phyloP scores from a whole-genome alignment of 208 protist genomes.

The Leptomonas pyrrhocoris region DNA sequence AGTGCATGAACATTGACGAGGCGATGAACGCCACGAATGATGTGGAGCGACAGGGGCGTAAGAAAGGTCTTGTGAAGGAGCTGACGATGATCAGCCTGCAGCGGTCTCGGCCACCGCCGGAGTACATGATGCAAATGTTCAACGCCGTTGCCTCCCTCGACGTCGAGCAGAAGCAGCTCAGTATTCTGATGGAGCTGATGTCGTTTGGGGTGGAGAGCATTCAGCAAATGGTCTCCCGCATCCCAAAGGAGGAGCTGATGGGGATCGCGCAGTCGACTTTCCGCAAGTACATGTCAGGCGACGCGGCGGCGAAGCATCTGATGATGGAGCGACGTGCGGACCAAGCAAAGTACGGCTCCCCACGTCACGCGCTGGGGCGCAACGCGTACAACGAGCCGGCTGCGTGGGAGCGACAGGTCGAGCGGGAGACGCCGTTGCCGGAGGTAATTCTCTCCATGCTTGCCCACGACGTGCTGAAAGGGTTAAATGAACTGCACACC shows the following conservation, averaged over 20 bases:
- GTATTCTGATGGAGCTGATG: slow-evolving; percentile 89
- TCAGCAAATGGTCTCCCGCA: slow-evolving; percentile 78
- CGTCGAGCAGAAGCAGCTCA: slow-evolving; percentile 62
- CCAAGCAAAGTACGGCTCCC: slow-evolving; percentile 48
- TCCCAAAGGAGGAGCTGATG: slow-evolving; percentile 70
- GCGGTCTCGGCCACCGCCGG: slow-evolving; percentile 36
- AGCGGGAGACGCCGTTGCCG: slow-evolving; percentile 98
- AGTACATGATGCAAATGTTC: slow-evolving; percentile 85
- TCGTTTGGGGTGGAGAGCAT: slow-evolving; percentile 77
- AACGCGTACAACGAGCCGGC: slow-evolving; percentile 58
- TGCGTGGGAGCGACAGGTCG: slow-evolving; percentile 85
- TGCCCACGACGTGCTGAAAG: slow-evolving; percentile 93
- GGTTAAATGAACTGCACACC: slow-evolving; percentile 86
- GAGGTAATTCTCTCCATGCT: slow-evolving; percentile 99
- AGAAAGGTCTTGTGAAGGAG: slow-evolving; percentile 87
- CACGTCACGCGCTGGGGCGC: slow-evolving; percentile 67
- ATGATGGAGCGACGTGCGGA: slow-evolving; percentile 47
- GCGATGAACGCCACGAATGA: slow-evolving; percentile 71
- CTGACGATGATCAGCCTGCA: slow-evolving; percentile 85
- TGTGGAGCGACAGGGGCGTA: slow-evolving; percentile 81
- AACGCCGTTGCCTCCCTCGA: slow-evolving; percentile 73
- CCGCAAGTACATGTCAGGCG: slow-evolving; percentile 47
- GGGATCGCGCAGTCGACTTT: slow-evolving; percentile 76
- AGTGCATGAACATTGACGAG: slow-evolving; percentile 81
- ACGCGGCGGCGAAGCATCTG: slow-evolving; percentile 16